Evolutionary conservation across 805 yeast species (phyloP), one percentile per base, ranked within the genome.

Genomic region (Schwanniomyces sp.): DNA sequence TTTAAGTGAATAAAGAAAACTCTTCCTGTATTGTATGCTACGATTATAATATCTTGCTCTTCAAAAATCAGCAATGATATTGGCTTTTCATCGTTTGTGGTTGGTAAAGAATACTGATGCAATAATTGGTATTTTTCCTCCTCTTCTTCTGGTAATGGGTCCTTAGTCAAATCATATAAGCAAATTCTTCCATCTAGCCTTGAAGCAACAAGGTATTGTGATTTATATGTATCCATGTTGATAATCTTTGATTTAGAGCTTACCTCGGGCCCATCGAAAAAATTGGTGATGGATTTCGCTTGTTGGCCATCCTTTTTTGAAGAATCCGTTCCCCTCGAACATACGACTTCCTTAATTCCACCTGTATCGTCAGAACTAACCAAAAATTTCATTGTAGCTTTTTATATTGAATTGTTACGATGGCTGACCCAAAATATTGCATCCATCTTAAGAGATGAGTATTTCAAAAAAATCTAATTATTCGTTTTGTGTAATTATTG

Each of bases 251-350:
- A 57, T 40, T 52, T 56, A 42, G 71, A 62, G 0, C 61, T 55
- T 34, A 63, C 47, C 36, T 66, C 53, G 17, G 69, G 69, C 25
- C 57, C 62, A 7, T 55, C 55, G 41, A 75, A 66, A 44, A 74
- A 72, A 21, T 76, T 68, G 40, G 68, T 73, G 10, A 85, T 72
- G 17, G 79, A 67, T 43, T 72, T 75, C 0, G 96, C 95, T 59
- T 85, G 88, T 10, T 70, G 65, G 0, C 86, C 85, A 29, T 79
- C 78, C 58, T 85, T 82, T 37, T 75, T 72, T 5, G 96, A 86
- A 3, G 96, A 90, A 58, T 91, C 95, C 0, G 92, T 85, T 0
- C 91, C 92, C 44, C 76, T 69, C 16, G 69, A 62, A 55, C 90
- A 89, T 5, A 75, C 58, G 7, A 88, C 69, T 59, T 84, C 90